Evolutionary conservation across 2,329 filamentous ascomycete genomes (phyloP), one percentile per base, ranked within the genome.

Genomic region (Colletotrichum theobromicola): DNA sequence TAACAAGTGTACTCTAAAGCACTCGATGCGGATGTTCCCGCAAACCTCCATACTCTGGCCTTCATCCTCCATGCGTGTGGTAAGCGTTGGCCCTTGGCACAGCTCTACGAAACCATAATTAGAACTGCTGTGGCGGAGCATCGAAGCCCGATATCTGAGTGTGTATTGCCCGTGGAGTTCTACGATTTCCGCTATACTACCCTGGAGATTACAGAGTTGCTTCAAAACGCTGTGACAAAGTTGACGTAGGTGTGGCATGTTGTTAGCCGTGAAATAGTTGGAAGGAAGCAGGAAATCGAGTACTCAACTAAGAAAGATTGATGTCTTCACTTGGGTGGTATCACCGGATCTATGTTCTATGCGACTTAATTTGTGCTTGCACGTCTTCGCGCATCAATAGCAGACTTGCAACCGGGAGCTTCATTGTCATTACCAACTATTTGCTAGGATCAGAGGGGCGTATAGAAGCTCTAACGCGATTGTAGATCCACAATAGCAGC

Each of bases 251-350:
- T 24, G 24, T 24, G 26, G 4, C 7, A 18, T 37, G 0, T 24
- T 5, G 26, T 15, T 0, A 13, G 13, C 15, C 24, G n/a, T 15
- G n/a, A 16, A 13, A 10, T n/a, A 21, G 42, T 21, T 2, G n/a
- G 18, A 18, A 21, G 42, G 18, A 1, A 46, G 8, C 5, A 0
- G 0, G 3, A n/a, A 0, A 21, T 1, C 21, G 0, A 6, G 13
- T 13, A n/a, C n/a, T n/a, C n/a, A 6, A 4, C n/a, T n/a, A n/a
- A 46, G 2, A 0, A 21, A 46, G 0, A 21, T 46, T 46, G 18
- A 0, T 46, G 42, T 46, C 21, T 46, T 5, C 42, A 46, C 42
- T n/a, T 5, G 18, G 0, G 42, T 46, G 18, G 42, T 12, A 46
- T 21, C 18, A 21, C 42, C 18, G 42, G 42, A 46, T 2, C 1